Evolutionary conservation across 2,329 filamentous ascomycete species (phyloP).

Genomic region (Cercospora sp.): DNA sequence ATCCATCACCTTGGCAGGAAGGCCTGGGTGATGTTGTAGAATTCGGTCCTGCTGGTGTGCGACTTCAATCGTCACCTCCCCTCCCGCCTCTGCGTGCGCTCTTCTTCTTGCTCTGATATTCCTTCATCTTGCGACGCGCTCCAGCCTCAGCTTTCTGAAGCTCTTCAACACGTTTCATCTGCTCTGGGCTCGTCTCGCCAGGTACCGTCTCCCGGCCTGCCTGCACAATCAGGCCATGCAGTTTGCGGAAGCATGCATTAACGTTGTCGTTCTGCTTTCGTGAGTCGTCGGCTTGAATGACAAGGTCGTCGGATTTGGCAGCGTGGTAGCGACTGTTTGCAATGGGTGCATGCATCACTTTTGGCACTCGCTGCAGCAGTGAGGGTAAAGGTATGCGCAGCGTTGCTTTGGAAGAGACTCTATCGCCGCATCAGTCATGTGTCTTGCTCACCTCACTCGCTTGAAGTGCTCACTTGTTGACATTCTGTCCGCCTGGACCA

Average conservation of each 20-base stretch:
- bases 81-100: conserved; percentile 49
- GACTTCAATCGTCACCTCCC: conserved; percentile 34
- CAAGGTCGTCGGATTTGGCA: conserved; percentile 53
- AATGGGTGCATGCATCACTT: conserved; percentile 54
- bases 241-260: conserved; percentile 58
- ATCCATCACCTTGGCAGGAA: background rate
- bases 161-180: conserved; percentile 55
- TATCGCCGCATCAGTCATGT: conserved; percentile 34
- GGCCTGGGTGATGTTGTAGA: background rate
- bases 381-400: conserved; percentile 55
- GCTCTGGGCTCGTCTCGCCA: conserved; percentile 60
- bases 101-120: conserved; percentile 63
- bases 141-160: conserved; percentile 62
- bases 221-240: conserved; percentile 56
- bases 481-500: conserved; percentile 67
- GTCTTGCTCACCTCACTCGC: background rate
- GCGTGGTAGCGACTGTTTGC: conserved; percentile 57
- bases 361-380: conserved; percentile 57
- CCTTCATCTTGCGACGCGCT: conserved; percentile 58
- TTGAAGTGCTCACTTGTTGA: conserved; percentile 59
- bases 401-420: conserved; percentile 68
- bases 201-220: conserved; percentile 55
- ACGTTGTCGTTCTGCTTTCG: conserved; percentile 63
- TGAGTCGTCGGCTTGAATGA: conserved; percentile 64
- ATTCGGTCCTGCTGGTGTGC: background rate